These are phyloP conservation scores for Candida glucosophila DNA, from an alignment of 1,139 yeast genomes.

Conservation along the genomic window DNA sequence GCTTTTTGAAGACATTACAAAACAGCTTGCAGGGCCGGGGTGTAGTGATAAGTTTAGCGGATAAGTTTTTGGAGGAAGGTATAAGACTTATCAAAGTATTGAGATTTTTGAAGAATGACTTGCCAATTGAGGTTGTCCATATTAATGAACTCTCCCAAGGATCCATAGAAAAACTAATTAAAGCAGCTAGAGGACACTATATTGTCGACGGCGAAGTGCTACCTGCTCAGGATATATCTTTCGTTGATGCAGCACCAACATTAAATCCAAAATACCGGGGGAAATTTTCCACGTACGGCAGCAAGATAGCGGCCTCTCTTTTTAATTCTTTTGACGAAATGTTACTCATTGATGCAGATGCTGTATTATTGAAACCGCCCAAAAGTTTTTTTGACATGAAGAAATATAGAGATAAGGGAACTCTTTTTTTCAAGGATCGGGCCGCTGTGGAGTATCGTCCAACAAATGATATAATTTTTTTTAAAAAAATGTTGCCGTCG, in stretches of 20 bases:
- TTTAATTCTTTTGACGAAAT: slow-evolving; percentile 45
- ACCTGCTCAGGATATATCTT: slow-evolving; percentile 34
- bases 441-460: slow-evolving; percentile 27
- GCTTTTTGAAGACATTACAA: slow-evolving; percentile 14
- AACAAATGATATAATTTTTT: slow-evolving; percentile 20
- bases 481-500: slow-evolving; percentile 30
- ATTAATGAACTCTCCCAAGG: slow-evolving; percentile 14
- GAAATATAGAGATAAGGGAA: slow-evolving; percentile 31
- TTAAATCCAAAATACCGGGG: slow-evolving; percentile 17
- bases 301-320: slow-evolving; percentile 41
- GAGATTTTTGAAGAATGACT: slow-evolving; percentile 18
- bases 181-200: slow-evolving; percentile 17
- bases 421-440: slow-evolving; percentile 43
- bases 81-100: slow-evolving; percentile 21
- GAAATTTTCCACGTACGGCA: slow-evolving; percentile 32
- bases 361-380: slow-evolving; percentile 31
- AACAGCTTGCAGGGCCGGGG: slow-evolving; percentile 23
- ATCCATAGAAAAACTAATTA: slow-evolving; percentile 14
- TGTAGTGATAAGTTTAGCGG: slow-evolving; percentile 28
- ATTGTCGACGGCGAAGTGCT: slow-evolving; percentile 7
- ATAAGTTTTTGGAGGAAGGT: slow-evolving; percentile 20
- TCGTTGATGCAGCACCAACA: slow-evolving; percentile 31
- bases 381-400: slow-evolving; percentile 26
- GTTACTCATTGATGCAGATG: slow-evolving; percentile 44
- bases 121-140: slow-evolving; percentile 31